phyloP scores from a whole-genome alignment of 371 early-diverging fungal species.

The Actinomucor elegans region DNA sequence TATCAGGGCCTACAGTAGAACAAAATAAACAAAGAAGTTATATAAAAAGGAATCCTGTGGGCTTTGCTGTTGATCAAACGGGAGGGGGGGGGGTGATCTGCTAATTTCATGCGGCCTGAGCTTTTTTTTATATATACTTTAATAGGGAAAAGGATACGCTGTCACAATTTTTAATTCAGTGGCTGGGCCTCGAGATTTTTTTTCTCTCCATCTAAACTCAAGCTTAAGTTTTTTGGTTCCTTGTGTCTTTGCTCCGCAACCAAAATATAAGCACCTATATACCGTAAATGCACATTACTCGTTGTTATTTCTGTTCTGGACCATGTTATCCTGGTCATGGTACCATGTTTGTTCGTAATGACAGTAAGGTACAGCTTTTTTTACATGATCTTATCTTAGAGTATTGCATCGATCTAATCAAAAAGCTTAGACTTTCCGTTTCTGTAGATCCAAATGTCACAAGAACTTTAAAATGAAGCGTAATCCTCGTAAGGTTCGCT shows the following conservation, averaged over 20 bases:
- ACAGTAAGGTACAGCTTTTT: conserved; percentile 76
- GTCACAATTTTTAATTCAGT: neutral
- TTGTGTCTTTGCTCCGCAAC: neutral
- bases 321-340: conserved; percentile 99
- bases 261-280: neutral
- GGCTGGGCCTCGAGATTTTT: conserved; percentile 1
- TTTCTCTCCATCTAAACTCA: neutral
- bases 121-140: too few relatives aligned
- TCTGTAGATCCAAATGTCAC: conserved; percentile 99
- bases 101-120: too few relatives aligned
- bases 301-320: conserved; percentile 99
- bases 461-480: conserved; percentile 99
- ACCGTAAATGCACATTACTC: conserved; percentile 93
- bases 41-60: too few relatives aligned
- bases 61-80: too few relatives aligned
- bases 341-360: conserved; percentile 97
- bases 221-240: too few relatives aligned
- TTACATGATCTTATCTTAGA: too few relatives aligned
- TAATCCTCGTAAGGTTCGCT: conserved; percentile 98
- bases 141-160: neutral
- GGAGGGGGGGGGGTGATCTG: too few relatives aligned
- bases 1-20: too few relatives aligned
- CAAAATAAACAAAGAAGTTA: too few relatives aligned
- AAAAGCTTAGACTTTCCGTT: conserved; percentile 80
- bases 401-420: too few relatives aligned